Percentiles rank a stretch among this genome's conserved stretches.
phyloP scores from a whole-genome alignment of 805 yeast genomes.

The Saccharomycopsis guyanensis region DNA sequence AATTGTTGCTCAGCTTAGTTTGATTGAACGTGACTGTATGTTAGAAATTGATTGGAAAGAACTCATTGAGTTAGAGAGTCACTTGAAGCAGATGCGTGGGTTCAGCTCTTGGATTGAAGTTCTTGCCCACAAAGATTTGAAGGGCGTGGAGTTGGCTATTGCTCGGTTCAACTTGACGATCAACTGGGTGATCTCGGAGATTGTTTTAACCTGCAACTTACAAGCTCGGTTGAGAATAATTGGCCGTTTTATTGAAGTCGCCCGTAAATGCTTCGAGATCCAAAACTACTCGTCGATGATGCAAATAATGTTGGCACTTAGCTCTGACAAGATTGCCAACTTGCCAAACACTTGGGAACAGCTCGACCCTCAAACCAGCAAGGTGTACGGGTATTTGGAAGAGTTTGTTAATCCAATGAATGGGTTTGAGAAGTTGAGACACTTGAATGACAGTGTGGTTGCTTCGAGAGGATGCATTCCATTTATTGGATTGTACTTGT shows the following conservation, averaged over 20 bases:
- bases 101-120: conserved; percentile 80
- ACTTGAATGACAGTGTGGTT: conserved; percentile 50
- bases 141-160: conserved; percentile 79
- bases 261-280: conserved; percentile 57
- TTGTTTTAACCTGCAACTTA: conserved; percentile 57
- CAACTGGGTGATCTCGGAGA: conserved; percentile 88
- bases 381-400: conserved; percentile 60
- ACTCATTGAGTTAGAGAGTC: conserved; percentile 47
- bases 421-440: conserved; percentile 63
- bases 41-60: conserved; percentile 91
- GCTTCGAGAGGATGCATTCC: conserved; percentile 79
- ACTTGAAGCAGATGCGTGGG: conserved; percentile 41
- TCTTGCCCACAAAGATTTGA: conserved; percentile 44
- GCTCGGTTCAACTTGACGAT: conserved; percentile 83
- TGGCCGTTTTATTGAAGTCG: conserved; percentile 83
- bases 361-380: conserved; percentile 64
- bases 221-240: conserved; percentile 59
- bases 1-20: conserved; percentile 75
- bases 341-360: conserved; percentile 67
- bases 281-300: conserved; percentile 85
- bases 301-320: conserved; percentile 79
- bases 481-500: conserved; percentile 76
- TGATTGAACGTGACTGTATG: conserved; percentile 78
- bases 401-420: conserved; percentile 64
- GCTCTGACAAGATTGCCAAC: conserved; percentile 52